Percentiles rank a stretch among this genome's conserved stretches.
Evolutionary conservation across 1,284 basidiomycete species (phyloP).

Genomic region (Fomitopsis schrenkii): DNA sequence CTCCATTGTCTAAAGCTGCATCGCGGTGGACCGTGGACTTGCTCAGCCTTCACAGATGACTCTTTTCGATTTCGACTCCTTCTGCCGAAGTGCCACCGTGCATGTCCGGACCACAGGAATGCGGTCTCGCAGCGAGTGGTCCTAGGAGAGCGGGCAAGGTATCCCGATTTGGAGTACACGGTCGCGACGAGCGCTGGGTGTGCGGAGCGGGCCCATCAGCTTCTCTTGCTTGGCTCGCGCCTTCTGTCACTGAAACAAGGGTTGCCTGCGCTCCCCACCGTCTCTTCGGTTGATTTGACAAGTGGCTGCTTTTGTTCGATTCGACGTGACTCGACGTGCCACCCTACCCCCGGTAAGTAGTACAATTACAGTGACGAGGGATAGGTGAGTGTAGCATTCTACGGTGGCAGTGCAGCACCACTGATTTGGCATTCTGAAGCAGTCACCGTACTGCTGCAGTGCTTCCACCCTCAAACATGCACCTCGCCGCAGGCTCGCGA

Average conservation of each 20-base stretch:
- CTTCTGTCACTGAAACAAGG: neutral
- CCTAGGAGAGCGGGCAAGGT: neutral
- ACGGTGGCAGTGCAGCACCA: no score
- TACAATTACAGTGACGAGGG: no score
- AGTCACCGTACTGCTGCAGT: neutral
- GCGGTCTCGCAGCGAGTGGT: neutral
- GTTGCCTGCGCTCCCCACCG: neutral
- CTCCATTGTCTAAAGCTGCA: neutral
- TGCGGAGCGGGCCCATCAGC: neutral
- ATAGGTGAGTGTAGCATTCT: no score
- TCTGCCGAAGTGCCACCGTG: neutral
- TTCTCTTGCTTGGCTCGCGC: neutral
- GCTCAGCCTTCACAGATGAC: neutral
- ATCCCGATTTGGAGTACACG: neutral
- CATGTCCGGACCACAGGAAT: neutral
- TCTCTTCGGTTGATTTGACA: neutral
- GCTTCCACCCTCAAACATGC: neutral
- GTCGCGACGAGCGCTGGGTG: neutral
- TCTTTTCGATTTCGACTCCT: neutral
- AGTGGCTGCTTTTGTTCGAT: no score
- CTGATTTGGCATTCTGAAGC: no score
- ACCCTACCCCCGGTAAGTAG: no score
- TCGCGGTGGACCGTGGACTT: no score
- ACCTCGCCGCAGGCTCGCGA: neutral
- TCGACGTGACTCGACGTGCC: no score